phyloP scores from a whole-genome alignment of 2,329 filamentous ascomycete species.

The Trichoderma guizhouense region DNA sequence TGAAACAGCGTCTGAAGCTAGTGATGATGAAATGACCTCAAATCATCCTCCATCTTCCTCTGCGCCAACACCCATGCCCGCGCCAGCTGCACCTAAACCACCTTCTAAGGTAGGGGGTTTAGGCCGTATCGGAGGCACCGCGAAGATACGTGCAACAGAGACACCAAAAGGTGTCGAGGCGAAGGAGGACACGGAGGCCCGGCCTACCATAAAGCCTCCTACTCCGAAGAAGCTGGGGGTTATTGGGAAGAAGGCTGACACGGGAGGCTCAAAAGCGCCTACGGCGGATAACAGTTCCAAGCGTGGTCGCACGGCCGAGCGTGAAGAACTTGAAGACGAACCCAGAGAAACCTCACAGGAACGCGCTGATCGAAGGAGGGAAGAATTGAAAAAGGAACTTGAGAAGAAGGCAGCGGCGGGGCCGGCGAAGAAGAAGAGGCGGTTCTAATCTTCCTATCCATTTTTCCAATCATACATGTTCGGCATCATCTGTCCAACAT shows the following conservation, averaged over 20 bases:
- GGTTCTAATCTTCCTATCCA: slow-evolving; percentile 39
- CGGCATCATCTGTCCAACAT: not conserved
- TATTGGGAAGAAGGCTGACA: slow-evolving; percentile 32
- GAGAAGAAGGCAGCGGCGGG: slow-evolving; percentile 47
- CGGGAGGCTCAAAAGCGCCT: not conserved
- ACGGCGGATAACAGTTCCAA: not conserved
- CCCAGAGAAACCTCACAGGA: slow-evolving; percentile 44
- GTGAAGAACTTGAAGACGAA: slow-evolving; percentile 28
- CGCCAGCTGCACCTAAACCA: slow-evolving; percentile 22
- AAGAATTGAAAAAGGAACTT: slow-evolving; percentile 50
- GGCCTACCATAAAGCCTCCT: slow-evolving; percentile 10
- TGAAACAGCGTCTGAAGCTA: slow-evolving; percentile 45
- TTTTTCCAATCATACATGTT: not conserved
- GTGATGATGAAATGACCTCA: slow-evolving; percentile 31
- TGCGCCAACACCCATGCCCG: slow-evolving; percentile 18
- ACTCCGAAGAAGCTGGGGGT: slow-evolving; percentile 31
- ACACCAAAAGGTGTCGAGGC: slow-evolving; percentile 4
- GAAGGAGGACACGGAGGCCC: slow-evolving; percentile 14
- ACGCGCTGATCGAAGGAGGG: slow-evolving; percentile 47
- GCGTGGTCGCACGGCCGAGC: slow-evolving; percentile 7
- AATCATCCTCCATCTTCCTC: slow-evolving; percentile 21
- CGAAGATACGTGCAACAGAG: slow-evolving; percentile 22
- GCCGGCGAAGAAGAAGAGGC: slow-evolving; percentile 55
- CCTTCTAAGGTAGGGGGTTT: slow-evolving; percentile 32
- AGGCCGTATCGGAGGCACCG: slow-evolving; percentile 42